A percentile compares a stretch with the other conserved stretches of the same genome.
Conservation (phyloP, 83 land plant species). For the Picea engelmannii region DNA sequence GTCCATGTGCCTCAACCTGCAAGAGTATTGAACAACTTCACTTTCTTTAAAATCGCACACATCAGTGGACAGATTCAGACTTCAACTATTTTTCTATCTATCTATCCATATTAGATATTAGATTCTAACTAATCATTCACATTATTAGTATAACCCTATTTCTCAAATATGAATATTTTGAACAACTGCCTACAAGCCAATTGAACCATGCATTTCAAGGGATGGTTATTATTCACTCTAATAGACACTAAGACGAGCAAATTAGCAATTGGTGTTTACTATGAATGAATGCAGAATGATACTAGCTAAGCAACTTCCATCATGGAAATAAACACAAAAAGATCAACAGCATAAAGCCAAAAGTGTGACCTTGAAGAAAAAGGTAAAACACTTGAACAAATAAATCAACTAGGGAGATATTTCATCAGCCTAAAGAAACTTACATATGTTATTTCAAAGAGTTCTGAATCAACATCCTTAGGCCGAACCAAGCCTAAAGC, state of each 20-base stretch:
- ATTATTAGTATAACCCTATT: too few species aligned
- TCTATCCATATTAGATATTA: too few species aligned
- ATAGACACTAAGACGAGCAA: neutral
- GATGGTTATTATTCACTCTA: neutral
- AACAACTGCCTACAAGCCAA: neutral
- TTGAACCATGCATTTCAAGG: neutral
- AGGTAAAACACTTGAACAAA: neutral
- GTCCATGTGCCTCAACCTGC: too few species aligned
- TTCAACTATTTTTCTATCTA: too few species aligned
- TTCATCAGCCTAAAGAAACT: constrained; percentile 21
- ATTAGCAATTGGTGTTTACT: neutral
- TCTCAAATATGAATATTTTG: too few species aligned
- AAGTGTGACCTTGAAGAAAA: neutral
- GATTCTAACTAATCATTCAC: too few species aligned
- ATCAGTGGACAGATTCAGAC: too few species aligned
- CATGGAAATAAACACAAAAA: neutral
- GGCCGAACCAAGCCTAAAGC: constrained; percentile 96
- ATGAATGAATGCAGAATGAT: neutral
- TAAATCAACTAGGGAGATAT: neutral
- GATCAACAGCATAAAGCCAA: neutral
- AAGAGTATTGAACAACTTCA: too few species aligned
- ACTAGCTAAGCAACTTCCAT: neutral
- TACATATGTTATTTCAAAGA: constrained; percentile 98
- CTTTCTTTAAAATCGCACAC: too few species aligned
- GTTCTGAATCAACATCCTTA: constrained; percentile 90